Conservation (phyloP, 169 alveolate genomes). For the Cryptosporidium ubiquitum region DNA sequence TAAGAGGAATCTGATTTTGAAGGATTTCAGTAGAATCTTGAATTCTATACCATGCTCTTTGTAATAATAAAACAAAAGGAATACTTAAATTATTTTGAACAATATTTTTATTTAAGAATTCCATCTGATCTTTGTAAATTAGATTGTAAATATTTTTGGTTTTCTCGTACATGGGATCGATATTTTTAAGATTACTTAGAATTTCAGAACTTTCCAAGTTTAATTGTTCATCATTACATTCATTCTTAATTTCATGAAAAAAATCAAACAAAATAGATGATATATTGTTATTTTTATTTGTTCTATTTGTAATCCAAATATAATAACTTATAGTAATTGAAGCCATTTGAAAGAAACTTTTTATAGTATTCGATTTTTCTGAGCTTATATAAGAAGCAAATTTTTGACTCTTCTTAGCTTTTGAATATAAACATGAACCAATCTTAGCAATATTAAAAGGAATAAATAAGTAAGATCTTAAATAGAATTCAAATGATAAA, state of each 20-base stretch:
- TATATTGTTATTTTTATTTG: background rate
- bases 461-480: conserved; percentile 34
- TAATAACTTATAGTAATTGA: conserved; percentile 5
- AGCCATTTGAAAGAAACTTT: conserved; percentile 22
- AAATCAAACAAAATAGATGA: background rate
- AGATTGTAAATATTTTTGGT: conserved; percentile 5
- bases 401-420: background rate
- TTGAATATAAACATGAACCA: conserved; percentile 35
- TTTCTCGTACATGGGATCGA: conserved; percentile 7
- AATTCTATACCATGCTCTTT: conserved; percentile 65
- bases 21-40: conserved; percentile 35
- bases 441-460: conserved; percentile 11
- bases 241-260: background rate
- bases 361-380: background rate
- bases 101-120: background rate
- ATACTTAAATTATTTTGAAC: background rate
- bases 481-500: conserved; percentile 36
- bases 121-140: conserved; percentile 11
- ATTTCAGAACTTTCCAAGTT: background rate
- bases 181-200: background rate
- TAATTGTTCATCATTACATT: background rate
- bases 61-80: conserved; percentile 19
- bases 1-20: background rate
- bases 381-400: background rate
- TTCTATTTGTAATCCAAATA: background rate